phyloP scores from a whole-genome alignment of 352 stramenopile genomes.

The Halophytophthora polymorphica region DNA sequence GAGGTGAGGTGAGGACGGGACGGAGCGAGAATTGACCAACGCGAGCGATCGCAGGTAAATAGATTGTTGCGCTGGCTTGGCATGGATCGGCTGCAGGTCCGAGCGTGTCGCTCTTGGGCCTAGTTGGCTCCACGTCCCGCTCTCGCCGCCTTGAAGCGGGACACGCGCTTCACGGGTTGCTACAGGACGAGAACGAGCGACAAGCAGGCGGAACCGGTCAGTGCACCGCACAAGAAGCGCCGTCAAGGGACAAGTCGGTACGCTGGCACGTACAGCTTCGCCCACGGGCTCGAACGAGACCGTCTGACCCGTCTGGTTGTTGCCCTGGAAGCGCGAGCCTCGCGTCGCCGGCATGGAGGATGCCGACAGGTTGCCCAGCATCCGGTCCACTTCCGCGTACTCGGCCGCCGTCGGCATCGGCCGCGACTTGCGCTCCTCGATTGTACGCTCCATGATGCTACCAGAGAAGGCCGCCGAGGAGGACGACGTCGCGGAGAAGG shows the following conservation, averaged over 20 bases:
- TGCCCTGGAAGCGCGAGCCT: constrained; percentile 58
- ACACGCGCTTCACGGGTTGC: constrained; percentile 85
- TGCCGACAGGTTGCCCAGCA: not conserved
- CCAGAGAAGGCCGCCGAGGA: constrained; percentile 63
- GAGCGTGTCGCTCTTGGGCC: constrained; percentile 14
- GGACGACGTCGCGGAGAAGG: constrained; percentile 20
- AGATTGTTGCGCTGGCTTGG: constrained; percentile 17
- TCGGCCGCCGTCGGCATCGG: constrained; percentile 7
- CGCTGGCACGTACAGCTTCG: constrained; percentile 52
- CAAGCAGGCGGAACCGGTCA: not conserved
- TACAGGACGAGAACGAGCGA: constrained; percentile 12
- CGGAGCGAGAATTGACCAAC: constrained; percentile 6
- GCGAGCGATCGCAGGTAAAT: constrained; percentile 26
- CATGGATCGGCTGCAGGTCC: constrained; percentile 7
- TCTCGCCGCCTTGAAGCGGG: constrained; percentile 74
- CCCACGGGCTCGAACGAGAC: constrained; percentile 71
- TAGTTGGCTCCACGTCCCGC: constrained; percentile 22
- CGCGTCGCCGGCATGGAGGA: constrained; percentile 22
- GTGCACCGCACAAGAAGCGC: constrained; percentile 1
- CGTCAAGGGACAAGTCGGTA: not conserved
- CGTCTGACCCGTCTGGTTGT: constrained; percentile 62
- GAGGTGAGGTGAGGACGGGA: constrained; percentile 3
- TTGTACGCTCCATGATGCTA: constrained; percentile 64
- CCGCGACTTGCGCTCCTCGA: constrained; percentile 21
- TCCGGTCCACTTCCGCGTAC: no score